Base-by-base conservation (phyloP, 2,329 filamentous ascomycete species). In the Fusarium pseudoanthophilum region DNA sequence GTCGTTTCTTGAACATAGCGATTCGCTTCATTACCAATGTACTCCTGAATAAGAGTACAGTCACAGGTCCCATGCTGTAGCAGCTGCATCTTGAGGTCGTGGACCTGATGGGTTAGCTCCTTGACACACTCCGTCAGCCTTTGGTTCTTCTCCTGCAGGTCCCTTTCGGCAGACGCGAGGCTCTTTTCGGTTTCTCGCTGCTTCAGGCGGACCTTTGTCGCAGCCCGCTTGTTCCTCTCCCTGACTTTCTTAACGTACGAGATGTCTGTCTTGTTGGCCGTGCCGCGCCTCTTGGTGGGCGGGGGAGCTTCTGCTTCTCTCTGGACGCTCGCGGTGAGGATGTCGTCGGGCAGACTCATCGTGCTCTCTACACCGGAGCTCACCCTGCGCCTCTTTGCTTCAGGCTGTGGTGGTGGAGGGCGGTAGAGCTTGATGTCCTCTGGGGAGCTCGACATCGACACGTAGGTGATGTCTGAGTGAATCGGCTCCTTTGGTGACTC, bases 51-150 rank as follows among this genome's bases (percentile, higher is more conserved):
- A 4, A 64, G 46, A 2, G 6, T 20, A 8, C 62, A 64, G 15
- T 52, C 39, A 2, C 62, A 64, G 18, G 28, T 40, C 4, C 51
- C 39, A 11, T 64, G 62, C n/a, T 64, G 62, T 0, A 64, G 39
- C 1, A 64, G n/a, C 5, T 64, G 30, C 46, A 63, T 46, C 58
- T 64, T 64, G 3, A 64, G 58, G 7, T 18, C 18, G 6, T 64
- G 58, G 4, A 64, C 16, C 2, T 64, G 37, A 2, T 34, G 11
- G 4, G 15, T n/a, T 11, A 64, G 28, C 11, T 45, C 46, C 8
- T 46, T 51, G 7, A 11, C 58, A 4, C 24, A 37, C 4, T 48
- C 7, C 2, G 39, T 28, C 13, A 64, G 11, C 4, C 43, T 34
- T 1, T 20, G 32, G 5, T 64, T 37, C 2, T 4, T 10, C n/a